Base-by-base conservation (phyloP, 2,329 filamentous ascomycete genomes). In the Grosmannia clavigera region DNA sequence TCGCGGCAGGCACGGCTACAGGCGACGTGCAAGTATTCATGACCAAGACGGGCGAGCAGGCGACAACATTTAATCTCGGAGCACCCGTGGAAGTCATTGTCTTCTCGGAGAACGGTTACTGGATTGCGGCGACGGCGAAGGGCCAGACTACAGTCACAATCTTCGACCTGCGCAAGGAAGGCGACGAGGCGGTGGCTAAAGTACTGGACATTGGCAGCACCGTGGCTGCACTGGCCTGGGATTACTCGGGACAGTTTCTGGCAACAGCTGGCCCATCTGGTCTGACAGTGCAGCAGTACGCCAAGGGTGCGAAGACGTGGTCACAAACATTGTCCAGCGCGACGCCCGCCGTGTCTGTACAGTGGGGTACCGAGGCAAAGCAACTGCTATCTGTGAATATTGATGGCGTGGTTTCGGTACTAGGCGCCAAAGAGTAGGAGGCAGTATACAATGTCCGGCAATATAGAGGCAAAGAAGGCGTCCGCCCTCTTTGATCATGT, bases 21-120 rank as follows among this genome's bases (percentile, higher is more conserved):
- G 90, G 90, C 53, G 84, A 90, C 61, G 87, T 99, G 71, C 90
- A 92, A 71, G 82, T 99, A 58, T 97, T 88, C 74, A 88, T 96
- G 73, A 86, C 91, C 66, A 92, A 88, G 72, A 88, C 83, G 0
- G 87, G 91, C 46, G 82, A 86, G 62, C 81, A 84, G 65, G 89
- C 90, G 33, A 90, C 90, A 33, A 84, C 82, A 60, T 96, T 95
- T 72, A 76, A 74, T 25, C 74, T 87, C 1, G 82, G 81, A 9
- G 83, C 84, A 0, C 84, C 91, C 0, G 81, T 96, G 3, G 83
- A 88, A 67, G 82, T 84, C 12, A 75, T 99, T 50, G 80, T 82
- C 61, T 99, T 99, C 74, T 96, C 92, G 0, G 94, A 99, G 72
- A 99, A 99, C 67, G 94, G 94, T 29, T 96, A 89, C 67, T 97